Evolutionary conservation across 495 filamentous ascomycete species (phyloP).

Genomic region (Jackrogersella multiformis): DNA sequence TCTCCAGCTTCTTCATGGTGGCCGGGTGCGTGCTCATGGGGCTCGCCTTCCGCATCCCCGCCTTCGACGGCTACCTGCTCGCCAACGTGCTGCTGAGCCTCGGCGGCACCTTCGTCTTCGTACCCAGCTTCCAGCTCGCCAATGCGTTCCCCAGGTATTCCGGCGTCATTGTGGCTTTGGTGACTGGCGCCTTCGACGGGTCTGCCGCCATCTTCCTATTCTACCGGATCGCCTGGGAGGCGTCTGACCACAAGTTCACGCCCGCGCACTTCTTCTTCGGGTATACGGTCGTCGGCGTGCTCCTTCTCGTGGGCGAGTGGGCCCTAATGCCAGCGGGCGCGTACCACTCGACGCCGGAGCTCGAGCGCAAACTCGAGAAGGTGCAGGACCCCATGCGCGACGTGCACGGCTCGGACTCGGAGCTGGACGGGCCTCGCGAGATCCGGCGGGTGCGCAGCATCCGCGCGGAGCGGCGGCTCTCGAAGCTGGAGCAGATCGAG

Average conservation of each 20-base stretch:
- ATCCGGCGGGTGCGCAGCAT: constrained; percentile 49
- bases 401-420: constrained; percentile 52
- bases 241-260: constrained; percentile 57
- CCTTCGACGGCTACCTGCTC: constrained; percentile 69
- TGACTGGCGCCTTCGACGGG: constrained; percentile 78
- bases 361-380: constrained; percentile 58
- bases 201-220: constrained; percentile 73
- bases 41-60: constrained; percentile 61
- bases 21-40: constrained; percentile 67
- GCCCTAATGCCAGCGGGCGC: constrained; percentile 69
- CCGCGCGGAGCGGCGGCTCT: constrained; percentile 43
- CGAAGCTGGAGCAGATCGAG: constrained; percentile 54
- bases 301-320: constrained; percentile 64
- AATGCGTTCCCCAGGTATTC: constrained; percentile 75
- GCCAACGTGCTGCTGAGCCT: constrained; percentile 73
- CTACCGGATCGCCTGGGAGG: constrained; percentile 68
- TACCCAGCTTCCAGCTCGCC: constrained; percentile 74
- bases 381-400: constrained; percentile 44
- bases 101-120: constrained; percentile 75
- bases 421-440: constrained; percentile 44
- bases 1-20: constrained; percentile 64
- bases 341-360: constrained; percentile 68
- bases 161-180: constrained; percentile 71
- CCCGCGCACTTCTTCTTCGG: constrained; percentile 71
- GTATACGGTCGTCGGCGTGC: constrained; percentile 67